Base-by-base conservation (phyloP, 805 yeast genomes). In the Groenewaldozyma tartarivorans region DNA sequence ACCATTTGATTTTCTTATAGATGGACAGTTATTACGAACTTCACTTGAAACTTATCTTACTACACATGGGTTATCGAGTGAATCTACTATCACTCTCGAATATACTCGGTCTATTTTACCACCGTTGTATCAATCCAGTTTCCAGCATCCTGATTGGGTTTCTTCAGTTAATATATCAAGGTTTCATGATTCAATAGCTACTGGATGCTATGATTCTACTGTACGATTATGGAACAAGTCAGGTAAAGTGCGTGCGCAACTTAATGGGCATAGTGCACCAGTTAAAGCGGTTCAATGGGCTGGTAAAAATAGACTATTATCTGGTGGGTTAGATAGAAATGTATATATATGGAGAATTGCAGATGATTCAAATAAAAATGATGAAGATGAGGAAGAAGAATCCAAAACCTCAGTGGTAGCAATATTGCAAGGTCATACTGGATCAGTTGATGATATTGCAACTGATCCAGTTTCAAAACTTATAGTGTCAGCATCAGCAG, bases 181-280 rank as follows among this genome's bases (percentile, higher is more conserved):
- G 66, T 45, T 62, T 55, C 7, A 61, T 24, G 52, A 58, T 35
- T 46, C 49, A 3, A 82, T 90, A 40, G 68, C 87, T 35, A 77
- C 92, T 11, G 98, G 97, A 31, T 79, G 94, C 0, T 92, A 88
- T 56, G 98, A 92, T 60, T 97, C 97, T 52, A 74, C 90, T 22
- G 95, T 90, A 19, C 75, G 97, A 48, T 77, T 92, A 7, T 92
- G 88, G 78, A 79, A 85, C 56, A 63, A 75, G 61, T 72, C 84
- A 13, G 97, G 96, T 6, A 71, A 75, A 38, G 81, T 88, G 6
- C 80, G 77, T 51, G 76, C 81, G 47, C 94, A 85, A 58, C 74
- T 81, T 50, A 74, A 75, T 39, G 97, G 96, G 20, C 98, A 92
- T 60, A 76, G 82, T 15, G 95, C 85, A 22, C 79, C 96, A 9